These are phyloP conservation scores for Eucalyptus polybractea DNA, from an alignment of 345 rosid genomes.

Conservation along the genomic window DNA sequence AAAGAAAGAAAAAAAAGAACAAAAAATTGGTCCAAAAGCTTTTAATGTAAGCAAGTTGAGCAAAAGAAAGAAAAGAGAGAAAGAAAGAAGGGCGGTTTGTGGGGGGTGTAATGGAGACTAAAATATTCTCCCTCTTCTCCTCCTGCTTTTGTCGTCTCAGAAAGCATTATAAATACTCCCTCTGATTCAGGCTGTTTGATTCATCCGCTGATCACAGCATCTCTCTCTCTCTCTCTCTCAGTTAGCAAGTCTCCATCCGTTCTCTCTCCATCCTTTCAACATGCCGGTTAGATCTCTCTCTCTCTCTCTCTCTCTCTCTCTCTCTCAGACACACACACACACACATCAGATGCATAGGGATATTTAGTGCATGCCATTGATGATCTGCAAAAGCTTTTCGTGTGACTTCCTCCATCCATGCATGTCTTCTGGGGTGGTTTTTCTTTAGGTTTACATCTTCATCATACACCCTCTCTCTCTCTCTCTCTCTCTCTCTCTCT, in stretches of 20 bases:
- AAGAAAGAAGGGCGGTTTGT: background rate
- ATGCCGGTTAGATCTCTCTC: background rate
- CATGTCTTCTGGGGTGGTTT: background rate
- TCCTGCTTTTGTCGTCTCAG: background rate
- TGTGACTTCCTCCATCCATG: background rate
- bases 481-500: too few relatives aligned
- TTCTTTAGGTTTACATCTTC: background rate
- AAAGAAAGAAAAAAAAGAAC: too few relatives aligned
- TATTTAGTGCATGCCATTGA: background rate
- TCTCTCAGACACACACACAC: background rate
- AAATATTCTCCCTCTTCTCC: background rate
- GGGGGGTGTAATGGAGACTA: background rate
- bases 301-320: background rate
- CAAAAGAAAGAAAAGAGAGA: too few relatives aligned
- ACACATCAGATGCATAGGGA: background rate
- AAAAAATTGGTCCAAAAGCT: too few relatives aligned
- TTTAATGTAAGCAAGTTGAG: too few relatives aligned
- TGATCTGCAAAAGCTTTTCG: background rate
- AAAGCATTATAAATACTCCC: background rate
- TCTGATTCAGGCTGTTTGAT: background rate
- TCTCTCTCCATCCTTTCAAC: background rate
- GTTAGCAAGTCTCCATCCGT: background rate
- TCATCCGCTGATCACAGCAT: background rate
- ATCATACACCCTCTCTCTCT: background rate
- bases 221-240: too few relatives aligned